Base-by-base conservation (phyloP, 2,329 filamentous ascomycete genomes). In the Cercospora sesami region DNA sequence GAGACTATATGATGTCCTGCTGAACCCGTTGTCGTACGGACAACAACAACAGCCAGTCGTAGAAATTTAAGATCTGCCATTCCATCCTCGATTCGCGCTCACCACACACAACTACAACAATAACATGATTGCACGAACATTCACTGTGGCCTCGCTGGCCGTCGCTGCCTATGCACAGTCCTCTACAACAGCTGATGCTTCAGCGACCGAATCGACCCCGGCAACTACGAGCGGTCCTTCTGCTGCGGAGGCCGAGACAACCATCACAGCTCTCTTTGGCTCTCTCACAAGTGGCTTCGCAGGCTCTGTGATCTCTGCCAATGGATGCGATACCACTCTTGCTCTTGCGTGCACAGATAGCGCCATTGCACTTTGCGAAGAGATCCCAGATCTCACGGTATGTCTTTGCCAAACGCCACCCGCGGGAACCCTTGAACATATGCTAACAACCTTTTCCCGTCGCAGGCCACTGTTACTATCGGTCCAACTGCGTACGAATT, bases 271-370 rank as follows among this genome's bases (percentile, higher is more conserved):
- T 18, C 60, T 69, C 7, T 62, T 69, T 28, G 64, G 64, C n/a
- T 23, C 60, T 45, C 31, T 58, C 14, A 69, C 61, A 30, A 59
- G 28, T 21, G 66, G 60, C 14, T 67, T 65, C 16, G 65, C 55
- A 21, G 69, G 58, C 10, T 64, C 67, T 23, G 57, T 71, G 10
- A 60, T 71, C 39, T 53, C 59, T 26, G 69, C 67, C 9, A 63
- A 71, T 39, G 60, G 53, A 23, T 71, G 69, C 53, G 67, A 69
- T 6, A 71, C 68, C 5, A 66, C 65, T 10, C 26, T 69, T 7
- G 69, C 69, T 7, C 60, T 71, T 30, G 55, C 45, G 4, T 71
- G 69, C 36, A 68, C 63, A 30, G 65, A 62, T 28, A 48, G 16
- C 8, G 51, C 51, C n/a, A 36, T 42, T 21, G 30, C 18, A 8